phyloP scores from a whole-genome alignment of 176 grass and related monocot species.

The Oryza punctata region DNA sequence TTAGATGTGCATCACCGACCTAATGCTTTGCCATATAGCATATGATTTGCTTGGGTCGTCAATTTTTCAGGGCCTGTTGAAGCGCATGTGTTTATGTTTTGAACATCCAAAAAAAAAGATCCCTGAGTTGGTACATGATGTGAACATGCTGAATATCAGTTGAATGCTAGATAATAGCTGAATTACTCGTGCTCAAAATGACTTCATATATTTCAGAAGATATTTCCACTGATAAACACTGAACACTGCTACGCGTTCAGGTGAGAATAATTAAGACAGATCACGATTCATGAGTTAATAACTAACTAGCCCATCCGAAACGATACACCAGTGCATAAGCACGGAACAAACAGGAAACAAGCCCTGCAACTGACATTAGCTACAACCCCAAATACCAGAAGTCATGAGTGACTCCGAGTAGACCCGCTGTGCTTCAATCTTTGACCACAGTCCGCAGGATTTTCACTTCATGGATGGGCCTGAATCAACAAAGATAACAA shows the following conservation, averaged over 20 bases:
- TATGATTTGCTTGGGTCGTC: background rate
- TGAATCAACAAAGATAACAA: constrained; percentile 39
- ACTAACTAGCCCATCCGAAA: background rate
- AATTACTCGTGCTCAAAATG: background rate
- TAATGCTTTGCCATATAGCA: too few relatives aligned
- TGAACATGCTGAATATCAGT: background rate
- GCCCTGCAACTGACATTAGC: background rate
- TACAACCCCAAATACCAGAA: background rate
- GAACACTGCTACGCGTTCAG: background rate
- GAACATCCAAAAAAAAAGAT: background rate
- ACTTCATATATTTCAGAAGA: background rate
- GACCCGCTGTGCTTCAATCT: constrained; percentile 56
- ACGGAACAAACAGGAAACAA: background rate
- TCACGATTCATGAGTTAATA: background rate
- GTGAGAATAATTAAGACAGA: background rate
- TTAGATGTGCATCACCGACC: background rate
- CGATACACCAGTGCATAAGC: constrained; percentile 6
- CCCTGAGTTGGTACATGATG: background rate
- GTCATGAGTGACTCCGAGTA: background rate
- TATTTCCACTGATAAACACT: background rate
- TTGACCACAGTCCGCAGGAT: constrained; percentile 76
- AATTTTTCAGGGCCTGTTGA: background rate
- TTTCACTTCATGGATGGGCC: constrained; percentile 94
- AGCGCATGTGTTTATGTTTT: background rate
- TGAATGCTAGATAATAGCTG: background rate